Evolutionary conservation across 2,329 filamentous ascomycete species (phyloP).

Genomic region (Alternaria arborescens): DNA sequence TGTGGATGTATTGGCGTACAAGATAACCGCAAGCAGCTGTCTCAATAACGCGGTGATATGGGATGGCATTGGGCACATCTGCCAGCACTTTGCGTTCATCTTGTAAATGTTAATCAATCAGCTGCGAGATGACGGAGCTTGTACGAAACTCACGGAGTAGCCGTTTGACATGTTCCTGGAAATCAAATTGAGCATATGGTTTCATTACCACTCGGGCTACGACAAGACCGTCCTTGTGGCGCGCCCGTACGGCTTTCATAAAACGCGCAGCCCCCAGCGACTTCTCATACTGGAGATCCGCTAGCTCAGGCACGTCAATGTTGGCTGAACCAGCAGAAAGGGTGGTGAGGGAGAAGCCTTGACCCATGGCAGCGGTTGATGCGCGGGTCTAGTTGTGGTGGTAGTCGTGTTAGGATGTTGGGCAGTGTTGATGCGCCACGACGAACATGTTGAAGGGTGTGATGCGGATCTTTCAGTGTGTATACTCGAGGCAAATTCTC

Average conservation of each 20-base stretch:
- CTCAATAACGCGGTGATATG: constrained; percentile 90
- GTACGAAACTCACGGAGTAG: constrained; percentile 70
- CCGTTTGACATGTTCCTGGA: constrained; percentile 79
- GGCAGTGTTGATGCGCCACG: constrained; percentile 34
- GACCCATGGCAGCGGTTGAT: constrained; percentile 73
- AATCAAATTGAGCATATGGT: constrained; percentile 81
- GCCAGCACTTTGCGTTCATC: constrained; percentile 81
- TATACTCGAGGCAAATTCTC: neutral
- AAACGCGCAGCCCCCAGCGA: constrained; percentile 91
- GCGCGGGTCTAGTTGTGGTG: constrained; percentile 13
- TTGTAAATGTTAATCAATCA: constrained; percentile 48
- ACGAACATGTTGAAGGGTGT: constrained; percentile 38
- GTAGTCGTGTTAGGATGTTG: constrained; percentile 27
- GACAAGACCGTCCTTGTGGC: constrained; percentile 88
- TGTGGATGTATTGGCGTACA: constrained; percentile 94
- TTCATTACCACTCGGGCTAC: constrained; percentile 96
- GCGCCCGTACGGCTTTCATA: constrained; percentile 93
- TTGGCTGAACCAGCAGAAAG: constrained; percentile 90
- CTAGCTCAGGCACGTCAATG: constrained; percentile 91
- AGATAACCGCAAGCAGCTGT: constrained; percentile 91
- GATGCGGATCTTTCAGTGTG: neutral
- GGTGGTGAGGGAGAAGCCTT: constrained; percentile 93
- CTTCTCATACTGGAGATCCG: constrained; percentile 90
- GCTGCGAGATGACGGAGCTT: no score
- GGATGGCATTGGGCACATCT: constrained; percentile 88